phyloP scores from a whole-genome alignment of 345 rosid species.

The Toxicodendron radicans region DNA sequence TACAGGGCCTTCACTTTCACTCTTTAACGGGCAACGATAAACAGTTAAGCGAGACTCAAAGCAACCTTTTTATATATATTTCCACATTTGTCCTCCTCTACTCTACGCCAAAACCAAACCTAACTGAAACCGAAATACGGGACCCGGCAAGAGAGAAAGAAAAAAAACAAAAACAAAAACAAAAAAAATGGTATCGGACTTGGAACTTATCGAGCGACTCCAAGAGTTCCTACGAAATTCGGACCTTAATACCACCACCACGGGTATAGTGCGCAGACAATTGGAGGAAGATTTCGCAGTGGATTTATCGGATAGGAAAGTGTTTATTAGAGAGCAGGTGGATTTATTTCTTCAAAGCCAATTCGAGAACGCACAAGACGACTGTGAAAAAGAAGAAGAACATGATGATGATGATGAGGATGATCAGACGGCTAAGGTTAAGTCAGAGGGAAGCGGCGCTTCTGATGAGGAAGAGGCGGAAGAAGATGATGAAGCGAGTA shows the following conservation, averaged over 20 bases:
- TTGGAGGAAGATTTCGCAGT: constrained; percentile 49
- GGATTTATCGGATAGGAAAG: constrained; percentile 45
- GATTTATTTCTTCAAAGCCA: constrained; percentile 42
- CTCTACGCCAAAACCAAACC: neutral
- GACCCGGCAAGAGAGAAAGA: neutral
- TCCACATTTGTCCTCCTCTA: constrained; percentile 15
- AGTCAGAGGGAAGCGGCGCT: constrained; percentile 28
- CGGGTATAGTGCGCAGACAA: constrained; percentile 40
- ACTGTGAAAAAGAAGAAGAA: constrained; percentile 11
- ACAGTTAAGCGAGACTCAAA: constrained; percentile 20
- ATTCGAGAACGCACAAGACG: constrained; percentile 27
- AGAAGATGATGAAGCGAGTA: constrained; percentile 13
- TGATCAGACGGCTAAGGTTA: constrained; percentile 26
- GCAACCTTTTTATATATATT: constrained; percentile 1
- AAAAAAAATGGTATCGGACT: constrained; percentile 43
- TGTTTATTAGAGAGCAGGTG: constrained; percentile 50
- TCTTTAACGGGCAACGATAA: constrained; percentile 16
- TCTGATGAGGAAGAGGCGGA: constrained; percentile 20
- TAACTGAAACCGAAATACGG: neutral
- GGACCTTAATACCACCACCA: constrained; percentile 52
- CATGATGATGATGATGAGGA: constrained; percentile 8
- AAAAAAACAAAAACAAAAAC: neutral
- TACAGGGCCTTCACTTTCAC: neutral
- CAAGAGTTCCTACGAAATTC: constrained; percentile 38
- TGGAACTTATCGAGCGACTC: constrained; percentile 39